Percentiles rank a stretch among this genome's conserved stretches.
Conservation (phyloP, 352 stramenopile species). For the Phytophthora syringae region DNA sequence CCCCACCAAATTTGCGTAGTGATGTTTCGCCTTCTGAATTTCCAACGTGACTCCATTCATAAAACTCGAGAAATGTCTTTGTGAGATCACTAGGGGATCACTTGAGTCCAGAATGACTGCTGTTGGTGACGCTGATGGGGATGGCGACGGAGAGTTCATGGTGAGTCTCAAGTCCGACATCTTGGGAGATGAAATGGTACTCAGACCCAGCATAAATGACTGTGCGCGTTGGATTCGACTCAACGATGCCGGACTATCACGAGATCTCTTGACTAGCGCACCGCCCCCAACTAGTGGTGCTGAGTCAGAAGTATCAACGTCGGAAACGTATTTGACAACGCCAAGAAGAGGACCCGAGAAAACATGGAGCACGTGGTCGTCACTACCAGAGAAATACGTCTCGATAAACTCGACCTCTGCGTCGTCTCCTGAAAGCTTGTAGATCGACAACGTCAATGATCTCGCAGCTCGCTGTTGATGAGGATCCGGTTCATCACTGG, state of each 20-base stretch:
- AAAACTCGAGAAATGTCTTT: slow-evolving; percentile 76
- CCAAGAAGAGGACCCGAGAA: slow-evolving; percentile 77
- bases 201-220: slow-evolving; percentile 53
- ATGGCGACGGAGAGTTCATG: slow-evolving; percentile 30
- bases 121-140: slow-evolving; percentile 19
- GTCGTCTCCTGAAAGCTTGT: slow-evolving; percentile 40
- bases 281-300: slow-evolving; percentile 17
- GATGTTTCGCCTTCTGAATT: slow-evolving; percentile 18
- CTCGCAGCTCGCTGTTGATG: slow-evolving; percentile 48
- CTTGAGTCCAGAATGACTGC: slow-evolving; percentile 17
- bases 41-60: slow-evolving; percentile 56
- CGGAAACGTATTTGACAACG: slow-evolving; percentile 61
- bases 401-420: slow-evolving; percentile 62
- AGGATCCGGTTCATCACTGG: slow-evolving; percentile 36
- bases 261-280: slow-evolving; percentile 26
- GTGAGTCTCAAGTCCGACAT: slow-evolving; percentile 36
- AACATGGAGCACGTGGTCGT: slow-evolving; percentile 70
- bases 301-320: slow-evolving; percentile 18
- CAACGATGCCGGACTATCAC: slow-evolving; percentile 39
- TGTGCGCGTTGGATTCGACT: slow-evolving; percentile 58
- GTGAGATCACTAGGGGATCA: slow-evolving; percentile 49
- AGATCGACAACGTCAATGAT: slow-evolving; percentile 38
- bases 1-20: slow-evolving; percentile 28
- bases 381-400: slow-evolving; percentile 51
- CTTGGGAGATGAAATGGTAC: slow-evolving; percentile 44